phyloP scores from a whole-genome alignment of 23 red algal genomes.

The Gracilaria domingensis region DNA sequence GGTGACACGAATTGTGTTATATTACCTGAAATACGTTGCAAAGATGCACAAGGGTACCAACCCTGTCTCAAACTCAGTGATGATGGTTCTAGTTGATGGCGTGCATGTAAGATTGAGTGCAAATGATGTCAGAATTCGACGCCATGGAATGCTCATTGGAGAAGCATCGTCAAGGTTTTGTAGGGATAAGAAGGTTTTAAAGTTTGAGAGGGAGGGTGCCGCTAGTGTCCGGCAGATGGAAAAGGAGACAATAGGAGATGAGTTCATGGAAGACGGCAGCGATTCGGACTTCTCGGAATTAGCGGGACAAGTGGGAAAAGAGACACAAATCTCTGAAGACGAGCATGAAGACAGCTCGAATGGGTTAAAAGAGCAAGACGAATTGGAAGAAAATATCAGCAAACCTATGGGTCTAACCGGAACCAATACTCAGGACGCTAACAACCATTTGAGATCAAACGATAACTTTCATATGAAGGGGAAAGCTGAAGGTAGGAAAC shows the following conservation, averaged over 20 bases:
- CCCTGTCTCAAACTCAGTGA: slow-evolving; percentile 28
- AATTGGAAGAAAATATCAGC: background rate
- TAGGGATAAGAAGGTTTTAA: slow-evolving; percentile 36
- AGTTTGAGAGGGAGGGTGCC: slow-evolving; percentile 46
- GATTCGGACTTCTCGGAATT: slow-evolving; percentile 63
- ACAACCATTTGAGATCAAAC: background rate
- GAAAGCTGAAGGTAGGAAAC: background rate
- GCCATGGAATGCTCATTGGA: slow-evolving; percentile 68
- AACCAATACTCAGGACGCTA: background rate
- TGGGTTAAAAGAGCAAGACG: background rate
- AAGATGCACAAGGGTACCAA: background rate
- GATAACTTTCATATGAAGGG: background rate
- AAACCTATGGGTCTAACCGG: background rate
- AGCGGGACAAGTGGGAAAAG: slow-evolving; percentile 27
- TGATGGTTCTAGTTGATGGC: slow-evolving; percentile 62
- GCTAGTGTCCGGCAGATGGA: slow-evolving; percentile 7
- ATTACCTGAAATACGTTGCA: slow-evolving; percentile 36
- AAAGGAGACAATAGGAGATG: slow-evolving; percentile 42
- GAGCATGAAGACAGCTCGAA: background rate
- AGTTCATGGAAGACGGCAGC: slow-evolving; percentile 42
- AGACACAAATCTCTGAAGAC: slow-evolving; percentile 11
- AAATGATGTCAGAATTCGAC: slow-evolving; percentile 60
- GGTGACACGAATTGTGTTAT: slow-evolving; percentile 49
- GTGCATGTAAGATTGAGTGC: slow-evolving; percentile 47
- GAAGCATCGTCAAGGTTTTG: slow-evolving; percentile 68